Conservation (phyloP, 257 asterid genomes). For the Solanum chmielewskii region DNA sequence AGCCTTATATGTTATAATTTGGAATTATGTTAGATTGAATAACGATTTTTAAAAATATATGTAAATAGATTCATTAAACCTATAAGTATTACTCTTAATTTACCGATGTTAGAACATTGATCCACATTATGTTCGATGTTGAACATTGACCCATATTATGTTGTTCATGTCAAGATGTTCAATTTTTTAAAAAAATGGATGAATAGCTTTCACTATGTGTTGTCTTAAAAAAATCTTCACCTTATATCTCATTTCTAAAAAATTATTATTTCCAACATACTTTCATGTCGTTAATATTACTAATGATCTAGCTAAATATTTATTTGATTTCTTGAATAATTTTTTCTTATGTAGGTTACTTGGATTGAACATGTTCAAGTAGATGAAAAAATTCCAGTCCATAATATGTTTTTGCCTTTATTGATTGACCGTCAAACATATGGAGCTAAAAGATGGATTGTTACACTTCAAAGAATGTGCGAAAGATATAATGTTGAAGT, state of each 20-base stretch:
- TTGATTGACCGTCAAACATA: constrained; percentile 39
- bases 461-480: constrained; percentile 46
- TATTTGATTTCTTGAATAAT: neutral
- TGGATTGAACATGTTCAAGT: constrained; percentile 86
- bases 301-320: neutral
- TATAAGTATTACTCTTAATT: no score
- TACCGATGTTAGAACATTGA: no score
- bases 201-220: no score
- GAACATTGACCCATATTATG: no score
- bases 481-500: constrained; percentile 41
- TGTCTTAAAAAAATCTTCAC: neutral
- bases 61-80: no score
- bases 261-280: neutral
- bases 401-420: constrained; percentile 43
- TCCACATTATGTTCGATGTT: no score
- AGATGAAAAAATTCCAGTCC: constrained; percentile 40
- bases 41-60: no score
- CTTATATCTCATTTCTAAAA: neutral
- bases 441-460: constrained; percentile 64
- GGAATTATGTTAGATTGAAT: no score
- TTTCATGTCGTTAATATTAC: neutral
- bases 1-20: no score
- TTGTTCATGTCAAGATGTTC: no score
- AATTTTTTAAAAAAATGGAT: no score
- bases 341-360: constrained; percentile 30